Evolutionary conservation across 1,284 basidiomycete genomes (phyloP).

Genomic region (Malassezia obtusa): DNA sequence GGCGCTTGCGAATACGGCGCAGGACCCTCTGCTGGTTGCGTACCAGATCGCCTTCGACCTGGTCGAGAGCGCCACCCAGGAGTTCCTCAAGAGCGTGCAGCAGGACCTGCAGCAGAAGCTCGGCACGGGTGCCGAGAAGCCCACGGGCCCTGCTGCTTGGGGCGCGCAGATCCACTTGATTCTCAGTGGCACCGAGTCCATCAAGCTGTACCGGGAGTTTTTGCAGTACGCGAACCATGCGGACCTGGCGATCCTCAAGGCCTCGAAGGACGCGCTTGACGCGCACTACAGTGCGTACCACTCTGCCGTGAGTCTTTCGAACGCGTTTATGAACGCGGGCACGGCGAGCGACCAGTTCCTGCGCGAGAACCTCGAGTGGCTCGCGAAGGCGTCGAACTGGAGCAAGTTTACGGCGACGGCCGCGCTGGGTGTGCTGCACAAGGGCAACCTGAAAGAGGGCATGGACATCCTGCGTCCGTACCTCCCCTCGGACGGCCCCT

Average conservation of each 20-base stretch:
- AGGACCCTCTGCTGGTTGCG: slow-evolving; percentile 39
- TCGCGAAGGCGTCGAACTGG: slow-evolving; percentile 48
- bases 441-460: slow-evolving; percentile 45
- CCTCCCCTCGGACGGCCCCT: slow-evolving; percentile 39
- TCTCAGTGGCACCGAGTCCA: slow-evolving; percentile 43
- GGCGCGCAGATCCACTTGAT: slow-evolving; percentile 35
- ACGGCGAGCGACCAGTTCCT: slow-evolving; percentile 48
- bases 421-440: slow-evolving; percentile 46
- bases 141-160: slow-evolving; percentile 18
- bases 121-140: slow-evolving; percentile 14
- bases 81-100: slow-evolving; percentile 44
- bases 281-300: slow-evolving; percentile 47
- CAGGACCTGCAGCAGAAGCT: slow-evolving; percentile 19
- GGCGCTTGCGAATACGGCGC: slow-evolving; percentile 30
- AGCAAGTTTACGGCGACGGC: slow-evolving; percentile 48
- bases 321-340: slow-evolving; percentile 47
- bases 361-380: slow-evolving; percentile 48
- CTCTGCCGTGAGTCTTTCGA: slow-evolving; percentile 45
- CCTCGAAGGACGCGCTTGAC: slow-evolving; percentile 44
- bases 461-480: slow-evolving; percentile 43
- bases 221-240: slow-evolving; percentile 42
- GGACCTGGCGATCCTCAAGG: slow-evolving; percentile 44
- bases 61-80: slow-evolving; percentile 48
- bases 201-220: slow-evolving; percentile 47
- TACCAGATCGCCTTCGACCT: slow-evolving; percentile 47